Evolutionary conservation across 2,329 filamentous ascomycete genomes (phyloP).

Genomic region (Cercospora canescens): DNA sequence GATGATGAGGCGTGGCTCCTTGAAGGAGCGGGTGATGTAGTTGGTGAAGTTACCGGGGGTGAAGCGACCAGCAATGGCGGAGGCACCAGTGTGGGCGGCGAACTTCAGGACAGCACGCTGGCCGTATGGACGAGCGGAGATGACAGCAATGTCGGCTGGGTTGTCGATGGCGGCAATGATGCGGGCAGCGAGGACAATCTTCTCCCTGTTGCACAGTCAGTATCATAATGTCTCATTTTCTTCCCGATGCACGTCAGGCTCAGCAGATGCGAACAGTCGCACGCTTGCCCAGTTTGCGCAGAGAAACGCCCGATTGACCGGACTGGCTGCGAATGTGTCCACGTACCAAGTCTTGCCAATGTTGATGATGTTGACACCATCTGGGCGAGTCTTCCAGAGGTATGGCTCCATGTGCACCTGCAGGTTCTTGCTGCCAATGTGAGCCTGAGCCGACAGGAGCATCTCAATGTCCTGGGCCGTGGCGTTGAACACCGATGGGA

Average conservation of each 20-base stretch:
- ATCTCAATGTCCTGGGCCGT: constrained; percentile 99
- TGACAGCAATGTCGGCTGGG: constrained; percentile 98
- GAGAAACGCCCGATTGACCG: neutral
- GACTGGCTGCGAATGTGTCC: neutral
- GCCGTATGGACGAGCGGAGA: constrained; percentile 98
- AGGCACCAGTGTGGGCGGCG: constrained; percentile 95
- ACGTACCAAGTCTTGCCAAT: constrained; percentile 99
- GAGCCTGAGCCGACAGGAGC: constrained; percentile 94
- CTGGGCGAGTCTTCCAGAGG: constrained; percentile 98
- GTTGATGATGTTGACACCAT: constrained; percentile 99
- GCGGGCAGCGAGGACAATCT: constrained; percentile 97
- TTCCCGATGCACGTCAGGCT: neutral
- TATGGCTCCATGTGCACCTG: constrained; percentile 99
- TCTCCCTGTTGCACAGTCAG: constrained; percentile 70
- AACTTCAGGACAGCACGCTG: constrained; percentile 99
- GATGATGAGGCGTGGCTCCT: constrained; percentile 99
- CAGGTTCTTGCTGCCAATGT: constrained; percentile 98
- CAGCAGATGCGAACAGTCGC: neutral
- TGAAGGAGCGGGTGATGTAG: constrained; percentile 99
- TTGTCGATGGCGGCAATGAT: constrained; percentile 99
- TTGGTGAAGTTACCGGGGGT: constrained; percentile 99
- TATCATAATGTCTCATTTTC: neutral
- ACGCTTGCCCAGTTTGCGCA: neutral
- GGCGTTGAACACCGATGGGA: constrained; percentile 93
- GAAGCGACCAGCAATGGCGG: constrained; percentile 98